A percentile compares a stretch with the other conserved stretches of the same genome.
Conservation (phyloP, 176 grass and related monocot species). For the Oryza officinalis region DNA sequence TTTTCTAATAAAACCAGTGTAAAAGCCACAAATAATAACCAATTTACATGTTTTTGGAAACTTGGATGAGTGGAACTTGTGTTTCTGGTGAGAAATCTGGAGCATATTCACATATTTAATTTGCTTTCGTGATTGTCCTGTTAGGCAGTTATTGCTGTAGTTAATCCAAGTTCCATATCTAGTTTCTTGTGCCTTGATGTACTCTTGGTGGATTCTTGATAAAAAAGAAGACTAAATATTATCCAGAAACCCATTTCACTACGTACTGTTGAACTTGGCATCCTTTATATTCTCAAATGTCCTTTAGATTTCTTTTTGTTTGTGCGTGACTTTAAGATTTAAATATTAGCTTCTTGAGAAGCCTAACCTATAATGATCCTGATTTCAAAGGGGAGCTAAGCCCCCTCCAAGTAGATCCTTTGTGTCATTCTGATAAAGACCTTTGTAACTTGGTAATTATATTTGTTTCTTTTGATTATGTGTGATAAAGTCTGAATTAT, state of each 20-base stretch:
- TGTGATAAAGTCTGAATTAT: not conserved
- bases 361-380: not conserved
- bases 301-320: conserved; percentile 17
- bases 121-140: not conserved
- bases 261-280: conserved; percentile 7
- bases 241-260: not conserved
- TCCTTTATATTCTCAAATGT: not conserved
- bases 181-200: not conserved
- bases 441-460: conserved; percentile 3
- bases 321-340: not conserved
- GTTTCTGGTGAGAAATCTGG: not conserved
- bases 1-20: not conserved
- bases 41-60: conserved; percentile 16
- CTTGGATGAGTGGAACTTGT: not conserved
- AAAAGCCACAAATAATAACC: not conserved
- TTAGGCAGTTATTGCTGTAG: conserved; percentile 9
- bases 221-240: not conserved
- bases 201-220: not conserved
- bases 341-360: conserved; percentile 20
- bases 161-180: not conserved
- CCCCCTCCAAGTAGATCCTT: not conserved
- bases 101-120: conserved; percentile 6
- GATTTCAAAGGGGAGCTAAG: not conserved
- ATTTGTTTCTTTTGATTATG: not conserved
- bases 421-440: conserved; percentile 1